phyloP scores from a whole-genome alignment of 2,329 filamentous ascomycete genomes.

The Niveomyces coronatus region DNA sequence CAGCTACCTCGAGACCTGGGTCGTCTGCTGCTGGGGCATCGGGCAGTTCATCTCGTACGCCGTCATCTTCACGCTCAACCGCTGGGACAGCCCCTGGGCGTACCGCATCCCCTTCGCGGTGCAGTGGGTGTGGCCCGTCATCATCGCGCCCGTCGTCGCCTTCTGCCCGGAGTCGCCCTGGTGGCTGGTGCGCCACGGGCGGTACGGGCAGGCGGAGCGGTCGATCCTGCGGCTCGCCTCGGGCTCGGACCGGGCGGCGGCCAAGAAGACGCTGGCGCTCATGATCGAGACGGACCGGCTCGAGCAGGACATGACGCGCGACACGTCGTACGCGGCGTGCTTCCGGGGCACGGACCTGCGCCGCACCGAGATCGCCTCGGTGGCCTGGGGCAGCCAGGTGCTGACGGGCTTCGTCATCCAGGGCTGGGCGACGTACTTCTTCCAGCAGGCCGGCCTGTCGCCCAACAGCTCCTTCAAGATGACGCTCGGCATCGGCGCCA shows the following conservation, averaged over 20 bases:
- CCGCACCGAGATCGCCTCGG: constrained; percentile 26
- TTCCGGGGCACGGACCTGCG: constrained; percentile 32
- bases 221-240: constrained; percentile 22
- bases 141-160: constrained; percentile 27
- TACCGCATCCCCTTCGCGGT: constrained; percentile 38
- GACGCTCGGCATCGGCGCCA: constrained; percentile 16
- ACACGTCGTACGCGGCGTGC: constrained; percentile 31
- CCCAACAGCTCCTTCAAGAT: constrained; percentile 18
- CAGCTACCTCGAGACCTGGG: constrained; percentile 33
- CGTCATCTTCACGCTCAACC: constrained; percentile 16
- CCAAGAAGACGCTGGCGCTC: constrained; percentile 27
- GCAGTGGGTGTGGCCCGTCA: constrained; percentile 38
- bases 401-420: constrained; percentile 21
- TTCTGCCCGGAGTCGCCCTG: constrained; percentile 39
- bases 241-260: constrained; percentile 17
- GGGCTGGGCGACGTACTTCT: constrained; percentile 19
- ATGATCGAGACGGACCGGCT: constrained; percentile 33
- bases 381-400: constrained; percentile 23
- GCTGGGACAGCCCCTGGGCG: constrained; percentile 28
- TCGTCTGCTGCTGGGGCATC: constrained; percentile 37
- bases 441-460: constrained; percentile 21
- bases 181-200: constrained; percentile 29
- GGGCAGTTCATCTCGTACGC: constrained; percentile 34
- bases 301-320: constrained; percentile 24
- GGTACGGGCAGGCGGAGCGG: constrained; percentile 23